Conservation (phyloP, 1,284 basidiomycete species). For the Cutaneotrichosporon arboriforme region DNA sequence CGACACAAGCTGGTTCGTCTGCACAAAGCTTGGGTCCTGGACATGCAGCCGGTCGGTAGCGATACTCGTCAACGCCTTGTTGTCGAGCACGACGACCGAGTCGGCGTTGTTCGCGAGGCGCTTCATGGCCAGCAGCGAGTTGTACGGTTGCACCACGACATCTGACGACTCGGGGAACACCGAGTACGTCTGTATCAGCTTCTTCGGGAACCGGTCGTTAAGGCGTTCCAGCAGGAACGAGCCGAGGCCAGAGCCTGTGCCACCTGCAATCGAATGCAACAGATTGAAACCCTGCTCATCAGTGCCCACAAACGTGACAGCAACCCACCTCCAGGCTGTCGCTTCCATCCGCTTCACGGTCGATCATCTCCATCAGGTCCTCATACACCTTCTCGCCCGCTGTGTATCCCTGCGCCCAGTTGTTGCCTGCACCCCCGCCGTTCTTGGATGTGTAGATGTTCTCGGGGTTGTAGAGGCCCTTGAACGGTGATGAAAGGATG, state of each 20-base stretch:
- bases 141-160: slow-evolving; percentile 98
- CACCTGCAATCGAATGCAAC: slow-evolving; percentile 97
- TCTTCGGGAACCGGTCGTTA: slow-evolving; percentile 98
- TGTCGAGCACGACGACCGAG: slow-evolving; percentile 94
- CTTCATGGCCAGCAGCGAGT: slow-evolving; percentile 88
- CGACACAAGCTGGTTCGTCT: slow-evolving; percentile 85
- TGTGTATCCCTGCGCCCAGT: slow-evolving; percentile 93
- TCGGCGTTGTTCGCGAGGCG: slow-evolving; percentile 94
- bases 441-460: slow-evolving; percentile 95
- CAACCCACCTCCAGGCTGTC: slow-evolving; percentile 84
- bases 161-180: slow-evolving; percentile 95
- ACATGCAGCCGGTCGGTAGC: slow-evolving; percentile 85
- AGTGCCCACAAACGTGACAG: neutral
- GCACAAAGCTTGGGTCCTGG: slow-evolving; percentile 86
- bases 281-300: slow-evolving; percentile 85
- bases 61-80: slow-evolving; percentile 86
- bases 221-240: slow-evolving; percentile 93
- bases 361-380: slow-evolving; percentile 98
- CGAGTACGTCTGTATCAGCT: slow-evolving; percentile 97
- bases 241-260: slow-evolving; percentile 95
- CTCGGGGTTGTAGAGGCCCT: slow-evolving; percentile 94
- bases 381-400: slow-evolving; percentile 89
- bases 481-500: slow-evolving; percentile 86
- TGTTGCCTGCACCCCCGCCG: slow-evolving; percentile 96
- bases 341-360: slow-evolving; percentile 95